Base-by-base conservation (phyloP, 192 early-diverging fungal genomes). In the Backusella australiensis region DNA sequence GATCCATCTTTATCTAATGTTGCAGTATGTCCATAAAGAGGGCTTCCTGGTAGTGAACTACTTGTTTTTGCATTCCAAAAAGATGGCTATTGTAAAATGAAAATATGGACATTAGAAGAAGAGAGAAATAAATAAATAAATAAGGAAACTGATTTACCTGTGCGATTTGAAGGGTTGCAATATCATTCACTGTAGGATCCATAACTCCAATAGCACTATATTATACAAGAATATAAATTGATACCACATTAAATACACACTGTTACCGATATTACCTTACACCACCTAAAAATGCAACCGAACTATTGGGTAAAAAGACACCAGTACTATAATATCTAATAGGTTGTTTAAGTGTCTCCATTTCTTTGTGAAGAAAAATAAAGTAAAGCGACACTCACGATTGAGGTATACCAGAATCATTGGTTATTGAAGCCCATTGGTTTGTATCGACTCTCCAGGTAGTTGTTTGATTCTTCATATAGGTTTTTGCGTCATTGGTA, bases 291-390 rank as follows among this genome's bases (percentile, higher is more conserved):
- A 69, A 69, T 11, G 36, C 38, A 38, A 69, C 19, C 15, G 67
- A 21, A 21, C 39, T 69, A 11, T 69, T 69, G 19, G 19, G 34
- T 21, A 38, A 38, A 69, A 69, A 38, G 12, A 36, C 67, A 69
- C 67, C 67, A 21, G 67, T 19, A 8, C 67, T 35, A 38, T 69
- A 69, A 19, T 69, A 69, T 12, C 67, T 69, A 69, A 23, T 67
- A 14, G 12, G 41, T 59, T 11, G 8, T 23, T 59, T 59, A 11
- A 12, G 8, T 59, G 8, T 11, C 0, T 26, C 21, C 23, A 49
- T 49, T 6, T 49, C 17, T 6, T 6, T 6, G 14, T 2, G 15
- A 44, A 17, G 15, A 17, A 49, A n/a, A 49, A 49, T 3, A 19
- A 59, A 1, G n/a, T 1, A 26, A 36, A 39, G 38, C 3, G 11